Conservation (phyloP, 768 basidiomycete species). For the Boletus subparvulus region DNA sequence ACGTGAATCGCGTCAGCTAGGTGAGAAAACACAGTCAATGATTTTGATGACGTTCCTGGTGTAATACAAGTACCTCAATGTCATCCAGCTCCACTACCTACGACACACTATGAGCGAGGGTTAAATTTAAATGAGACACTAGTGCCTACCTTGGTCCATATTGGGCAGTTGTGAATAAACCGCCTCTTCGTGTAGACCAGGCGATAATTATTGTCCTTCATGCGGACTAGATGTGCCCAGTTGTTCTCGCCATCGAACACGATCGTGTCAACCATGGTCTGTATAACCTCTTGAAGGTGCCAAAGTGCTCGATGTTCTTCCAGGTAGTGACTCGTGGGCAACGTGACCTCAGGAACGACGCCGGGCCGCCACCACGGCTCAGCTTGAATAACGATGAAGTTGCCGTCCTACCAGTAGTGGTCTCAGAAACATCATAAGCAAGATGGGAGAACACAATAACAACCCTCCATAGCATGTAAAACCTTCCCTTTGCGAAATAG, state of each 20-base stretch:
- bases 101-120: constrained; percentile 3
- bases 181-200: constrained; percentile 28
- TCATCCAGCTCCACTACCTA: constrained; percentile 33
- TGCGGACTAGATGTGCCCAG: constrained; percentile 34
- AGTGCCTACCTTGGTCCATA: constrained; percentile 32
- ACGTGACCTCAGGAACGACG: neutral
- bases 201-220: constrained; percentile 27
- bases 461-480: constrained; percentile 31
- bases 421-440: constrained; percentile 5
- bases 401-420: constrained; percentile 21
- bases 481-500: constrained; percentile 12
- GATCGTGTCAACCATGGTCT: constrained; percentile 34
- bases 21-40: neutral
- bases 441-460: neutral
- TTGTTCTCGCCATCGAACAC: constrained; percentile 32
- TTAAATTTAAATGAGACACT: neutral
- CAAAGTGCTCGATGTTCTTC: constrained; percentile 24
- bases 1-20: constrained; percentile 27
- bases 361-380: constrained; percentile 29
- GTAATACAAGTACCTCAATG: constrained; percentile 25
- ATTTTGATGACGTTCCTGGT: neutral
- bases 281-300: constrained; percentile 31
- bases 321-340: neutral
- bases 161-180: constrained; percentile 17
- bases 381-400: constrained; percentile 30